These are phyloP conservation scores for Scytalidium sp. DNA, from an alignment of 2,329 filamentous ascomycete genomes.

Conservation along the genomic window DNA sequence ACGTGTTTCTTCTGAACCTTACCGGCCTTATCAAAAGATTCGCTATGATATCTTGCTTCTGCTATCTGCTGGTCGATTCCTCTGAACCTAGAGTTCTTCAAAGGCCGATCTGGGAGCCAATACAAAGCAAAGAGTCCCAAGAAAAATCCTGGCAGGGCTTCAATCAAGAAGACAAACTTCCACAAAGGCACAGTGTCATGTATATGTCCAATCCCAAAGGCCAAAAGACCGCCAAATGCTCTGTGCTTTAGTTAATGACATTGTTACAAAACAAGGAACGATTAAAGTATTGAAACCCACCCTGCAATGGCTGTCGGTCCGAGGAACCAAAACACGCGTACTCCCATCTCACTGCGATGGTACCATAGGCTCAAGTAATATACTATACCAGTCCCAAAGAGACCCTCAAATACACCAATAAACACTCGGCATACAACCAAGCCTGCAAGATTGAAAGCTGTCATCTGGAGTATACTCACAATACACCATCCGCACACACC, in stretches of 20 bases:
- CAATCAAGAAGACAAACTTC: conserved; percentile 22
- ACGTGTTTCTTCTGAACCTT: conserved; percentile 12
- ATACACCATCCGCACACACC: conserved; percentile 13
- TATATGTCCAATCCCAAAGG: conserved; percentile 35
- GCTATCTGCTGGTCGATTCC: conserved; percentile 14
- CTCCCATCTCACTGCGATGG: conserved; percentile 14
- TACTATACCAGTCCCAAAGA: conserved; percentile 15
- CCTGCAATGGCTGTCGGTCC: conserved; percentile 15
- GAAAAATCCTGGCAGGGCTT: conserved; percentile 14
- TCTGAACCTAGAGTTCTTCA: conserved; percentile 14
- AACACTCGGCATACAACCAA: conserved; percentile 14
- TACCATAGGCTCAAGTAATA: conserved; percentile 18
- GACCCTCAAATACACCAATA: conserved; percentile 12
- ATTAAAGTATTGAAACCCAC: conserved; percentile 3
- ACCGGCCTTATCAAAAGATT: conserved; percentile 12
- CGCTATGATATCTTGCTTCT: conserved; percentile 10
- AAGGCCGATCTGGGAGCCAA: conserved; percentile 14
- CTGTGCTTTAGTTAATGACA: neutral
- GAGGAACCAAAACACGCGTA: conserved; percentile 17
- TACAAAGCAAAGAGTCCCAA: conserved; percentile 14
- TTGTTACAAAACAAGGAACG: neutral
- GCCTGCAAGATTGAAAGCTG: conserved; percentile 10
- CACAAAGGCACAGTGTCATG: conserved; percentile 34
- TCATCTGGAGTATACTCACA: conserved; percentile 12
- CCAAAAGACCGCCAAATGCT: conserved; percentile 28